Evolutionary conservation across 2,329 filamentous ascomycete species (phyloP), one percentile per base, ranked within the genome.

Genomic region (Periconia macrospinosa): DNA sequence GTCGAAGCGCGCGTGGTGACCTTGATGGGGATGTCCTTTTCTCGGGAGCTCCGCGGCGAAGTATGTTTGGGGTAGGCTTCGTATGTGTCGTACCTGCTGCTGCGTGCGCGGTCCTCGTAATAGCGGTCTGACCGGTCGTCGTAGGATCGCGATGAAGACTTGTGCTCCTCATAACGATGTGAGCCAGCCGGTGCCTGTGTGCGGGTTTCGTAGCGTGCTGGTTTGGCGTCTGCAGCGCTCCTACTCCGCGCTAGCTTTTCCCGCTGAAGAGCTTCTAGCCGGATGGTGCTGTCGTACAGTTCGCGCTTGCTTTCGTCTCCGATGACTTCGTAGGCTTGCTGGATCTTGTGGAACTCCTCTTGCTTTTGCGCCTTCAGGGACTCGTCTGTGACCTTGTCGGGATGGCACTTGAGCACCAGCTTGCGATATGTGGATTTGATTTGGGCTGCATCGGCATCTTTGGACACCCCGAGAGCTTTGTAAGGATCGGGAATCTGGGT

Each of bases 261-360:
- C 58, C 76, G 85, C 69, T 83, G 83, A 65, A 91, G 76, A 69
- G 87, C 84, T 47, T 83, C 84, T 57, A 92, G 74, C 65, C 81
- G 85, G 57, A 88, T 80, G 69, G 87, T 83, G 49, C 91, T 86
- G 75, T 97, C 91, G 73, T 97, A 96, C 61, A 86, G 86, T 54
- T 79, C 75, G 55, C 91, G 82, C 69, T 87, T 85, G 7, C 78
- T 80, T 27, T 93, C 89, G 69, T 97, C 88, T 67, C 86, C 90
- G 56, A 99, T 84, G 30, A 94, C 81, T 75, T 97, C 94, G 75
- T 96, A 99, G 47, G 94, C 92, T 65, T 92, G 86, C 73, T 97
- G 92, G 33, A 97, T 90, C 71, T 86, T 87, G 75, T 97, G 92
- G 68, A 97, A 99, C 75, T 96, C 88, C 63, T 91, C 87, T 64